These are phyloP conservation scores for Colletotrichum noveboracense DNA, from an alignment of 2,329 filamentous ascomycete genomes.

Conservation along the genomic window DNA sequence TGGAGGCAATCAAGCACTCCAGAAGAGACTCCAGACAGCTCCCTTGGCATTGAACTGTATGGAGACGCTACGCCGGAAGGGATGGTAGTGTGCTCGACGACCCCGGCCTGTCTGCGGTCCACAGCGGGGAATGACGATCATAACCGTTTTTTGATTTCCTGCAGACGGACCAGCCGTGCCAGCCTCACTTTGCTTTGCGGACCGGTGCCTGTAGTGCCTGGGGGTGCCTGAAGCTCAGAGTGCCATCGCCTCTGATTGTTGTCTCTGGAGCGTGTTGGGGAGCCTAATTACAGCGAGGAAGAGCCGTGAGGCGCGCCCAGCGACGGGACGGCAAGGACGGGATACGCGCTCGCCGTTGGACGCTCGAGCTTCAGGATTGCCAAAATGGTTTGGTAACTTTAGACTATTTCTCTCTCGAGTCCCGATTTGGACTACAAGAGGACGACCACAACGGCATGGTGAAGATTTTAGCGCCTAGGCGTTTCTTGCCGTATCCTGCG, in stretches of 20 bases:
- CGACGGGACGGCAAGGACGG: not conserved
- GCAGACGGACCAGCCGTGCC: conserved; percentile 21
- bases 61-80: conserved; percentile 13
- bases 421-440: not conserved
- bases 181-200: conserved; percentile 19
- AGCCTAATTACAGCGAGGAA: conserved; percentile 35
- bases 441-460: not conserved
- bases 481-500: not conserved
- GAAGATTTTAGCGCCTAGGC: conserved; percentile 7
- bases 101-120: conserved; percentile 26
- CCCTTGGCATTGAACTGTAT: conserved; percentile 17
- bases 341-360: not conserved
- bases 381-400: not conserved
- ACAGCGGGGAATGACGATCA: conserved; percentile 32
- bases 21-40: conserved; percentile 12
- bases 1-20: conserved; percentile 10
- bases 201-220: conserved; percentile 3
- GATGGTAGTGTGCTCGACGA: not conserved
- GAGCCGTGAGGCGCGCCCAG: conserved; percentile 31
- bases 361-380: not conserved
- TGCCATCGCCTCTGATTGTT: not conserved
- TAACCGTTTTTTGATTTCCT: conserved; percentile 27
- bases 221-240: conserved; percentile 8
- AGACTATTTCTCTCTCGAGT: not conserved
- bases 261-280: not conserved